Conservation (phyloP, 768 basidiomycete species). For the Hortiboletus campestris region DNA sequence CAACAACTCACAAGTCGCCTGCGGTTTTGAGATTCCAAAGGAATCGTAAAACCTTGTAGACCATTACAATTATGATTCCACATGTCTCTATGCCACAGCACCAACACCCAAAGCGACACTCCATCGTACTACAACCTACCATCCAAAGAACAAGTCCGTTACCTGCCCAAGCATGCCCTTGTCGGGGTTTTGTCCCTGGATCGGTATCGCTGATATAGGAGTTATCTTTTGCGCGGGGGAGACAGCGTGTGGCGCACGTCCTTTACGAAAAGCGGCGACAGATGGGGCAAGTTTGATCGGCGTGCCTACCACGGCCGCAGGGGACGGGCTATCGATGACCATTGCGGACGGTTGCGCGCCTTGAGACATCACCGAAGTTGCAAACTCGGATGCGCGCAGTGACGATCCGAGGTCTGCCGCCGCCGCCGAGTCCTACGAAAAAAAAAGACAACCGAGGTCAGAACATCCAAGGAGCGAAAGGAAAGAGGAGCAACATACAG, state of each 20-base stretch:
- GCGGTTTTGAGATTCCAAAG: neutral
- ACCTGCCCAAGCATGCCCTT: conserved; percentile 72
- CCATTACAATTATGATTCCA: too few relatives aligned
- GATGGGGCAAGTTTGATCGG: conserved; percentile 74
- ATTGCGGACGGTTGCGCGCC: conserved; percentile 40
- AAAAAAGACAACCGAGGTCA: neutral
- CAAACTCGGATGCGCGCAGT: conserved; percentile 21
- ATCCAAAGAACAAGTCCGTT: conserved; percentile 79
- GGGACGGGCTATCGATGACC: conserved; percentile 44
- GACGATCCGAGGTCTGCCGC: conserved; percentile 48
- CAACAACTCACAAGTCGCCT: neutral
- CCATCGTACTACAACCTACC: conserved; percentile 43
- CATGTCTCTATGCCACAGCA: neutral
- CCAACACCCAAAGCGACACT: neutral
- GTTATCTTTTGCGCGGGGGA: conserved; percentile 25
- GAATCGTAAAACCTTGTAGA: too few relatives aligned
- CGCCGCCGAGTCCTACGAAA: conserved; percentile 52
- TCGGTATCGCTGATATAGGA: conserved; percentile 6
- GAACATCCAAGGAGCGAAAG: neutral
- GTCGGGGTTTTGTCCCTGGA: conserved; percentile 36
- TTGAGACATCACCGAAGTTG: conserved; percentile 7
- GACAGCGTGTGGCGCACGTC: conserved; percentile 27
- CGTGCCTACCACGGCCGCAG: conserved; percentile 55
- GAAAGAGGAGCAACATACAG: conserved; percentile 47
- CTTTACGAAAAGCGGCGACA: conserved; percentile 65